Base-by-base conservation (phyloP, 2,329 filamentous ascomycete genomes). In the Neoascochyta sp. region DNA sequence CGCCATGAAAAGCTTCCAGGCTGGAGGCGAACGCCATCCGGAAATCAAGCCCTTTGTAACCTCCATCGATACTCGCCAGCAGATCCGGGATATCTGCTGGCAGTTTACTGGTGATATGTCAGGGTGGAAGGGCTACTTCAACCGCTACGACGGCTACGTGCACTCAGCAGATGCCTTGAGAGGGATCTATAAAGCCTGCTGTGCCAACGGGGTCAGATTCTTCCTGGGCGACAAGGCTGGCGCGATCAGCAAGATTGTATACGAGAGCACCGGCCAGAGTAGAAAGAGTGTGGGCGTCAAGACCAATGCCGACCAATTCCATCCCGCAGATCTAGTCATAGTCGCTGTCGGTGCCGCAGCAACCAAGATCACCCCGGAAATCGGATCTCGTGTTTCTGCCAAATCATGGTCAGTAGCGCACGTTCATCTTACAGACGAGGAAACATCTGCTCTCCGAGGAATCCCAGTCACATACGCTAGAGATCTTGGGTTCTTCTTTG, bases 401-500 rank as follows among this genome's bases (percentile, higher is more conserved):
- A 74, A 74, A 33, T 71, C 67, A 1, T 81, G 75, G 73, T 70
- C 73, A 0, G 70, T 82, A 1, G 76, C 73, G 0, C 78, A 81
- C 45, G 63, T 81, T 2, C 70, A 73, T 26, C 65, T 81, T 1
- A 76, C 68, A 0, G 65, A 72, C 5, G 66, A 68, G 0, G 78
- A 82, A 51, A 68, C 71, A 0, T 65, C 69, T 3, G 60, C 58
- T 4, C 67, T 82, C 1, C 68, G 71, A 2, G 73, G 74, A 3
- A 75, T 81, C 8, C 78, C 78, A 0, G 74, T 80, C 0, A 77
- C 73, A 0, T 78, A 80, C 29, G 71, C 73, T 1, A 69, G 78
- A 2, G 78, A 81, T 38, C 60, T 81, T 0, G 77, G 77, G 0
- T 81, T 81, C 63, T 76, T 79, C 58, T 81, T 81, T 34, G 78